Base-by-base conservation (phyloP, 2,329 filamentous ascomycete species). In the Curvularia spicifera region DNA sequence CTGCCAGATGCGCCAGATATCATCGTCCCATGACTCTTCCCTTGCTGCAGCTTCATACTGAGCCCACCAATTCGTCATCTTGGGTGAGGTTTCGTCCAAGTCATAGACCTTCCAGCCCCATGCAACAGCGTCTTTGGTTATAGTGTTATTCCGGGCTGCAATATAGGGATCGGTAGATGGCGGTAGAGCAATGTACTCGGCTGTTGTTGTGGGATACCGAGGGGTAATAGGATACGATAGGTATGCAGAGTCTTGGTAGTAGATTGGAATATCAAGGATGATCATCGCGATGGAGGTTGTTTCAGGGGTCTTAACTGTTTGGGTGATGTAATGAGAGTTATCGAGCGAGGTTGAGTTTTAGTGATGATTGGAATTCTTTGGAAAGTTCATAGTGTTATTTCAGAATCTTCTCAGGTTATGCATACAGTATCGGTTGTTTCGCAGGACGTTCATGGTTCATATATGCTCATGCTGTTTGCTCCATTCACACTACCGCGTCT, bases 1-100 rank as follows among this genome's bases (percentile, higher is more conserved):
- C 45, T 60, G 53, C 53, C 53, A 60, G 3, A 60, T 57, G 0
- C 28, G 29, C 57, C 57, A 60, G 1, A 57, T 15, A 35, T 57
- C 57, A 1, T 51, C 40, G 0, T 57, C 33, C 53, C 57, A 60
- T 2, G 28, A 18, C 4, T 37, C 39, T 4, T 42, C 18, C 13
- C 12, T 40, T 1, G 44, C 45, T 24, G 31, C 35, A 3, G 26
- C 12, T 10, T 46, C 5, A 3, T 60, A 60, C 10, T 26, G 18
- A 0, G 20, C 22, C 20, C 46, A 51, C 57, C 57, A 60, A 1
- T 40, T 22, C 2, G n/a, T 12, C 26, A 44, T 51, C 12, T 15
- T 31, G n/a, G 40, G 31, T 3, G 18, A 12, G 1, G 44, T 50
- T 5, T 22, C 12, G 4, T 55, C 40, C n/a, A 33, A 18, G 20